Percentiles rank a stretch among this genome's conserved stretches.
Evolutionary conservation across 2,329 filamentous ascomycete species (phyloP).

Genomic region (Beauveria pseudobassiana): DNA sequence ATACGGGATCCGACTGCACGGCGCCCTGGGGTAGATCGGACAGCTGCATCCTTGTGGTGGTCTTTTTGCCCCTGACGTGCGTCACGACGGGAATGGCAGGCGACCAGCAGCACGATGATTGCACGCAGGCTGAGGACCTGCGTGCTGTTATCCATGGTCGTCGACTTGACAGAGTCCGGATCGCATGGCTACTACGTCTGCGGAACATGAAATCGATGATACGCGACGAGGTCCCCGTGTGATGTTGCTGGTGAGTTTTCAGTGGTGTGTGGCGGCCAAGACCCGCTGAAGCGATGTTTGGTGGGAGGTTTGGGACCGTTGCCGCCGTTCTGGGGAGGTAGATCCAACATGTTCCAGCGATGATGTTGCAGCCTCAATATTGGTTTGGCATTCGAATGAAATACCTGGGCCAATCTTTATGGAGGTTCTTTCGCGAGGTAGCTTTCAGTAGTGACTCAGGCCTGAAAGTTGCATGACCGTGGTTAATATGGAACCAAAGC

Average conservation of each 20-base stretch:
- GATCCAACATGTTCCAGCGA: too few relatives aligned
- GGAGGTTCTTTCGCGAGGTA: too few relatives aligned
- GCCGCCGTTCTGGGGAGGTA: background rate
- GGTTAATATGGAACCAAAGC: too few relatives aligned
- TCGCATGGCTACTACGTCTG: background rate
- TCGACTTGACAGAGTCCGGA: background rate
- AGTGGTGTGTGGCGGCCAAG: background rate
- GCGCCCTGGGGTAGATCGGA: slow-evolving; percentile 51
- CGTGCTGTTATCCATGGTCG: background rate
- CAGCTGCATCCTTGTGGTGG: slow-evolving; percentile 44
- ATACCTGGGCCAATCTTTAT: too few relatives aligned
- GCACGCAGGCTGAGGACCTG: background rate
- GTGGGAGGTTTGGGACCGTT: background rate
- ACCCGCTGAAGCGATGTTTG: background rate
- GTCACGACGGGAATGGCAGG: background rate
- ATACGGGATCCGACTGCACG: slow-evolving; percentile 24
- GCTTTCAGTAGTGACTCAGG: too few relatives aligned
- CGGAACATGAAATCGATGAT: background rate
- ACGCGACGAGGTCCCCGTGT: background rate
- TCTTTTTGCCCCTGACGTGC: slow-evolving; percentile 43
- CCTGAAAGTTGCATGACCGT: too few relatives aligned
- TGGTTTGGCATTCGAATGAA: too few relatives aligned
- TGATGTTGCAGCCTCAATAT: too few relatives aligned
- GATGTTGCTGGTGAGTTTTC: background rate
- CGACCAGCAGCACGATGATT: background rate